phyloP scores from a whole-genome alignment of 129 eudicot genomes.

The Lactuca saligna region DNA sequence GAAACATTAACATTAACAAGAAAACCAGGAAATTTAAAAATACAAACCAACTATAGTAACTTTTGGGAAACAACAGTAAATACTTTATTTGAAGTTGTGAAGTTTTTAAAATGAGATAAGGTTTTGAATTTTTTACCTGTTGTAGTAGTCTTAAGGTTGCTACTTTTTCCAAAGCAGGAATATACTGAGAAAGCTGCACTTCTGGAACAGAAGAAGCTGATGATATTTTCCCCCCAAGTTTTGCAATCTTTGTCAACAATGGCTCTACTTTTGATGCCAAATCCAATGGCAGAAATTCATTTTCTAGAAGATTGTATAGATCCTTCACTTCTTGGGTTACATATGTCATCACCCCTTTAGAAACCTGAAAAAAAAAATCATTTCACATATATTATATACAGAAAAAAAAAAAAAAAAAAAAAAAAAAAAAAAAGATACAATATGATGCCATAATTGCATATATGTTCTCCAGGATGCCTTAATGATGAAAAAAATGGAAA shows the following conservation, averaged over 20 bases:
- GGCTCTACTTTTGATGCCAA: constrained; percentile 65
- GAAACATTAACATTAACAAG: no score
- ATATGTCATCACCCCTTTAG: constrained; percentile 82
- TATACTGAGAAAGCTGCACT: constrained; percentile 61
- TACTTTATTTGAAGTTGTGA: no score
- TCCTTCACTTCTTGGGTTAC: constrained; percentile 89
- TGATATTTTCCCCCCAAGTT: constrained; percentile 70
- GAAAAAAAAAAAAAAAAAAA: not conserved
- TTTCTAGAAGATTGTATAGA: constrained; percentile 65
- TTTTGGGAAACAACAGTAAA: no score
- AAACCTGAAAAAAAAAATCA: constrained; percentile 42
- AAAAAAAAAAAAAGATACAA: not conserved
- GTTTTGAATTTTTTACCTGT: constrained; percentile 44
- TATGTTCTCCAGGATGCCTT: no score
- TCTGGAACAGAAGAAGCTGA: constrained; percentile 84
- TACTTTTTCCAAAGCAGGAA: constrained; percentile 68
- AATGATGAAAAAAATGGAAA: no score
- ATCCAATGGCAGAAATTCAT: constrained; percentile 70
- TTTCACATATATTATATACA: not conserved
- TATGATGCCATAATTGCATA: no score
- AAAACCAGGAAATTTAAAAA: no score
- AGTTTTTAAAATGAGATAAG: no score
- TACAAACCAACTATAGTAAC: no score
- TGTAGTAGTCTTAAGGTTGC: constrained; percentile 77
- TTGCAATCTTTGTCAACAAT: constrained; percentile 57